Conservation (phyloP, 192 early-diverging fungal genomes). For the Umbelopsis vinacea region DNA sequence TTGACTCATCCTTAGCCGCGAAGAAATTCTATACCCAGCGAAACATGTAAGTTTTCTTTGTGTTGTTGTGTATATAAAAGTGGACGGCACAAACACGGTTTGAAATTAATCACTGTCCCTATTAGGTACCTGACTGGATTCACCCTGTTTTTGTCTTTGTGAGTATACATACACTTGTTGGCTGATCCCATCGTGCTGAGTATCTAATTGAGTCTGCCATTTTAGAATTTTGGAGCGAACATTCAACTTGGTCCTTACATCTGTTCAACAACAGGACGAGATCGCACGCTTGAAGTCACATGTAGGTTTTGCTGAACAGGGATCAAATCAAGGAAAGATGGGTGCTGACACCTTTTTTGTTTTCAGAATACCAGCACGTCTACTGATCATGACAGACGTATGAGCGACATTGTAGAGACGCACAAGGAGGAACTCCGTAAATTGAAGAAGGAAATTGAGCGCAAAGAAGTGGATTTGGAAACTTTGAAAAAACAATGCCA, state of each 20-base stretch:
- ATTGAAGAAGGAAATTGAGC: slow-evolving; percentile 23
- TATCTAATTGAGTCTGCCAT: too few relatives aligned
- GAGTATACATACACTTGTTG: slow-evolving; percentile 10
- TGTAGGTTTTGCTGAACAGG: neutral
- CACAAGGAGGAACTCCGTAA: slow-evolving; percentile 27
- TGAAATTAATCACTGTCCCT: neutral
- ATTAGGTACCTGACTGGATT: slow-evolving; percentile 62
- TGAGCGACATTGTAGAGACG: slow-evolving; percentile 2
- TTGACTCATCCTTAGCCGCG: slow-evolving; percentile 41
- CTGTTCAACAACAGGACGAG: slow-evolving; percentile 54
- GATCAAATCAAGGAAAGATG: neutral
- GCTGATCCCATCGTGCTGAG: too few relatives aligned
- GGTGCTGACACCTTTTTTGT: neutral
- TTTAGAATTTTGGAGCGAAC: slow-evolving; percentile 61
- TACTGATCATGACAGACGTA: neutral
- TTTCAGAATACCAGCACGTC: neutral
- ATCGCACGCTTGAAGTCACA: slow-evolving; percentile 26
- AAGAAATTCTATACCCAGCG: slow-evolving; percentile 62
- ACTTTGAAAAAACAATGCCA: slow-evolving; percentile 32
- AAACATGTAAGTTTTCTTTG: slow-evolving; percentile 53
- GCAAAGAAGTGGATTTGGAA: slow-evolving; percentile 33
- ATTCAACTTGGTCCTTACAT: slow-evolving; percentile 50
- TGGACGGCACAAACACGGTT: neutral
- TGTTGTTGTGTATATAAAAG: neutral
- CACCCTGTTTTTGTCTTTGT: slow-evolving; percentile 56